phyloP scores from a whole-genome alignment of 768 basidiomycete species.

The Serendipita vermifera region DNA sequence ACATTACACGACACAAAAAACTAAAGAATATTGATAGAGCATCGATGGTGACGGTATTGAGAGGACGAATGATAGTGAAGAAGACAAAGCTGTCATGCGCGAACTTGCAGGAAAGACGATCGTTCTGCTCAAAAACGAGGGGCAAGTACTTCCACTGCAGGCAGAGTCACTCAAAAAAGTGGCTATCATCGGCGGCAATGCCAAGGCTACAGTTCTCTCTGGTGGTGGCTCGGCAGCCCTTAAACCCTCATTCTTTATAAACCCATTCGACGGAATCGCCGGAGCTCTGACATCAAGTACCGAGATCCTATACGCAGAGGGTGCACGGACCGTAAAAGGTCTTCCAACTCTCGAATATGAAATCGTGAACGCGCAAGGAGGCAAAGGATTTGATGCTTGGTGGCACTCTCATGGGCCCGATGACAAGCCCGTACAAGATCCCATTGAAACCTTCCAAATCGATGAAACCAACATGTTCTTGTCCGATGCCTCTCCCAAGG shows the following conservation, averaged over 20 bases:
- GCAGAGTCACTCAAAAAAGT: slow-evolving; percentile 43
- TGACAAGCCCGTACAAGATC: slow-evolving; percentile 21
- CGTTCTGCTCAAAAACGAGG: slow-evolving; percentile 62
- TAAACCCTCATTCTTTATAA: slow-evolving; percentile 61
- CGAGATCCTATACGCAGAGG: slow-evolving; percentile 53
- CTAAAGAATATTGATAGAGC: neutral
- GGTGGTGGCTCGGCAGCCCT: slow-evolving; percentile 65
- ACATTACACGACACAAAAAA: neutral
- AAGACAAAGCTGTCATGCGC: slow-evolving; percentile 38
- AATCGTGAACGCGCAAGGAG: slow-evolving; percentile 42
- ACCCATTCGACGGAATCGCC: slow-evolving; percentile 64
- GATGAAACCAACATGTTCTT: slow-evolving; percentile 59
- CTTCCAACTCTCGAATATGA: slow-evolving; percentile 59
- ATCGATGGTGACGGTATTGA: slow-evolving; percentile 48
- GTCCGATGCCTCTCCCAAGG: slow-evolving; percentile 39
- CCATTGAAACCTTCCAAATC: slow-evolving; percentile 31
- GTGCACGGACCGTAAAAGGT: slow-evolving; percentile 50
- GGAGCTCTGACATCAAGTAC: slow-evolving; percentile 39
- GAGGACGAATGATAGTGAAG: slow-evolving; percentile 16
- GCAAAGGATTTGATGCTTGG: slow-evolving; percentile 50
- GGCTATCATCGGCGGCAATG: slow-evolving; percentile 64
- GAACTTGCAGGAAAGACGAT: slow-evolving; percentile 55
- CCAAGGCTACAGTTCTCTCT: slow-evolving; percentile 45
- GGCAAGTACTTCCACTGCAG: slow-evolving; percentile 38
- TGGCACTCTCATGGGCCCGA: slow-evolving; percentile 49